phyloP scores from a whole-genome alignment of 441 rosid genomes.

The Adansonia grandidieri region DNA sequence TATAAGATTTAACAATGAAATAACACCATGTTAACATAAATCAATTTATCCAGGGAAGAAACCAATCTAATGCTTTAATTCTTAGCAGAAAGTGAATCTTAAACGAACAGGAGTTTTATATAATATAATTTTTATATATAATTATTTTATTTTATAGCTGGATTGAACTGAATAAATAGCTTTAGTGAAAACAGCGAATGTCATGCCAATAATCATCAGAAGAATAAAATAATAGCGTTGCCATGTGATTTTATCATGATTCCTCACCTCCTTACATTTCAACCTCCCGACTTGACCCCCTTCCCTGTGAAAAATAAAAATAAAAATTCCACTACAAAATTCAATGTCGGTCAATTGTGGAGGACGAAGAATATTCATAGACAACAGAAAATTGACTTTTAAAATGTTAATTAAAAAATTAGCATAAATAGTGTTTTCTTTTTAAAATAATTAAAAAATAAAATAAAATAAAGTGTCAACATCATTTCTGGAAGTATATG shows the following conservation, averaged over 20 bases:
- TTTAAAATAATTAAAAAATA: neutral
- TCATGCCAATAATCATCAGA: constrained; percentile 45
- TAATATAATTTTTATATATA: neutral
- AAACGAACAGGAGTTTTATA: neutral
- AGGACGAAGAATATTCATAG: neutral
- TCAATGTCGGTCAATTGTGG: neutral
- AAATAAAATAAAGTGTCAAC: neutral
- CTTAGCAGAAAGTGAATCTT: neutral
- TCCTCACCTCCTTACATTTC: neutral
- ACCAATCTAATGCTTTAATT: neutral
- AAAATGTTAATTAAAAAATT: too few species aligned
- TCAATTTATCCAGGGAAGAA: too few species aligned
- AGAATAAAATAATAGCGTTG: neutral
- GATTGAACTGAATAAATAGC: constrained; percentile 11
- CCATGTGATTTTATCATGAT: constrained; percentile 35
- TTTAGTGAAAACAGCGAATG: constrained; percentile 30
- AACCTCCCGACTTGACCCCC: neutral
- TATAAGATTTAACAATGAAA: too few species aligned
- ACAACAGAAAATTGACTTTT: neutral
- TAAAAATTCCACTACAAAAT: too few species aligned
- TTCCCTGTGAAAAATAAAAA: too few species aligned
- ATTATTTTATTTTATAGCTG: neutral
- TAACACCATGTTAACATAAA: too few species aligned
- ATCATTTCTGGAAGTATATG: neutral
- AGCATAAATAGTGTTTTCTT: neutral